Percentiles rank a stretch among this genome's conserved stretches.
These are phyloP conservation scores for Hymenoscyphus albidus DNA, from an alignment of 2,329 filamentous ascomycete species.

Conservation along the genomic window DNA sequence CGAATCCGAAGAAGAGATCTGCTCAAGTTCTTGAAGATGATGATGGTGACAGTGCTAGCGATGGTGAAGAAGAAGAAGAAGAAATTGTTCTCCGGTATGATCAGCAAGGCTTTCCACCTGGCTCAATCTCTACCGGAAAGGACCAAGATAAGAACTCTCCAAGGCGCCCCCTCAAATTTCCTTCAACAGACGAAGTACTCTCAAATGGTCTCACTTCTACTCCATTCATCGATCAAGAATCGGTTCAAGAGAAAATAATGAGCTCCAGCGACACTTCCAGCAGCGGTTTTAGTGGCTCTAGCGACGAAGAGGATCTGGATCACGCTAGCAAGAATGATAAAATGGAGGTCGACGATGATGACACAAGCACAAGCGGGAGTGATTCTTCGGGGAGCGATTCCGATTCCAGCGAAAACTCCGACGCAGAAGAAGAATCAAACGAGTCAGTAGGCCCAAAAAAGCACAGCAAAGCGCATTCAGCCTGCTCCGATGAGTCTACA, in stretches of 20 bases:
- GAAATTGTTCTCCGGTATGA: slow-evolving; percentile 35
- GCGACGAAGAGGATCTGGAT: slow-evolving; percentile 4
- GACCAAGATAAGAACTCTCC: slow-evolving; percentile 27
- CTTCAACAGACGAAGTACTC: slow-evolving; percentile 19
- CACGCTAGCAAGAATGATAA: neutral
- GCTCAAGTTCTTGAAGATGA: slow-evolving; percentile 16
- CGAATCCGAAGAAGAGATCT: slow-evolving; percentile 18
- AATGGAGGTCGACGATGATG: neutral
- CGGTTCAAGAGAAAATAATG: slow-evolving; percentile 22
- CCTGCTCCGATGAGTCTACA: slow-evolving; percentile 22
- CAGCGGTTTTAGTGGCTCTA: slow-evolving; percentile 13
- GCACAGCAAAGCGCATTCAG: neutral
- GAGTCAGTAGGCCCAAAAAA: neutral
- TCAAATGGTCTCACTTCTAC: slow-evolving; percentile 25
- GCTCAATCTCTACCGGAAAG: slow-evolving; percentile 32
- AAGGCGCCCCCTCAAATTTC: slow-evolving; percentile 11
- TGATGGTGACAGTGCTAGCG: slow-evolving; percentile 6
- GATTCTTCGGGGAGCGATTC: slow-evolving; percentile 19
- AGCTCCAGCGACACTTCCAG: slow-evolving; percentile 14
- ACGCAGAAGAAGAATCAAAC: slow-evolving; percentile 19
- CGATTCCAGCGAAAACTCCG: slow-evolving; percentile 21
- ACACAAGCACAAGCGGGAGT: slow-evolving; percentile 7
- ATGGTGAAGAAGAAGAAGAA: slow-evolving; percentile 22
- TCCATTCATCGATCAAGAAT: slow-evolving; percentile 31
- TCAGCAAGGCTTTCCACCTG: slow-evolving; percentile 32